phyloP scores from a whole-genome alignment of 371 early-diverging fungal species.

The Apophysomyces trapeziformis region DNA sequence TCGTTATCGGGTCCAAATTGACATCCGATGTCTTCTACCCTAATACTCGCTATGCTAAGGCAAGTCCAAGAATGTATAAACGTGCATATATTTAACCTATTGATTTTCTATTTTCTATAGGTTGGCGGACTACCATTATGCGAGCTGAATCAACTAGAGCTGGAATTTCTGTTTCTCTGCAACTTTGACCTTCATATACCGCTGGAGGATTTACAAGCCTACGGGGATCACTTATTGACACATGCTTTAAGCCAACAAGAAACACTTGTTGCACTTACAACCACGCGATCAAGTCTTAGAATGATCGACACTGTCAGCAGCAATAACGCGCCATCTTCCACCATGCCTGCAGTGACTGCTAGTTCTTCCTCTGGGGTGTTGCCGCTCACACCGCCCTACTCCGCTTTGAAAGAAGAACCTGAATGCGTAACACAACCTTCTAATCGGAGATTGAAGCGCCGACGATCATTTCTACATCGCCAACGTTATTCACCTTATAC shows the following conservation, averaged over 20 bases:
- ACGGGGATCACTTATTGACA: conserved; percentile 61
- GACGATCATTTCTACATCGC: conserved; percentile 3
- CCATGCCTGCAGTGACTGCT: conserved; percentile 1
- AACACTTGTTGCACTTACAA: conserved; percentile 5
- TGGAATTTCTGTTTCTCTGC: conserved; percentile 86
- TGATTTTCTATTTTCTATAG: conserved; percentile 22
- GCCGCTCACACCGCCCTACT: conserved; percentile 2
- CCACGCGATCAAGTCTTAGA: not conserved
- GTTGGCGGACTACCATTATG: conserved; percentile 86
- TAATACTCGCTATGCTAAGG: conserved; percentile 77
- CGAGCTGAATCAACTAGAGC: conserved; percentile 88
- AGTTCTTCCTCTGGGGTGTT: not conserved
- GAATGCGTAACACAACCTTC: not conserved
- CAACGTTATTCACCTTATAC: not conserved
- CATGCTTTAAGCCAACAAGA: conserved; percentile 26
- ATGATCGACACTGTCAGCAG: not conserved
- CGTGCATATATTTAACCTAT: too few relatives aligned
- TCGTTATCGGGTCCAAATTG: conserved; percentile 86
- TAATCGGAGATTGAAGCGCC: conserved; percentile 1
- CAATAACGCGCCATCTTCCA: not conserved
- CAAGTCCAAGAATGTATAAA: conserved; percentile 22
- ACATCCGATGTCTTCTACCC: conserved; percentile 83
- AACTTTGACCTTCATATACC: conserved; percentile 81
- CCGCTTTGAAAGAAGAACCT: not conserved
- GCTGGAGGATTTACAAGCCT: conserved; percentile 71